These are phyloP conservation scores for Tardiomyces blankii DNA, from an alignment of 1,139 yeast genomes.

Conservation along the genomic window DNA sequence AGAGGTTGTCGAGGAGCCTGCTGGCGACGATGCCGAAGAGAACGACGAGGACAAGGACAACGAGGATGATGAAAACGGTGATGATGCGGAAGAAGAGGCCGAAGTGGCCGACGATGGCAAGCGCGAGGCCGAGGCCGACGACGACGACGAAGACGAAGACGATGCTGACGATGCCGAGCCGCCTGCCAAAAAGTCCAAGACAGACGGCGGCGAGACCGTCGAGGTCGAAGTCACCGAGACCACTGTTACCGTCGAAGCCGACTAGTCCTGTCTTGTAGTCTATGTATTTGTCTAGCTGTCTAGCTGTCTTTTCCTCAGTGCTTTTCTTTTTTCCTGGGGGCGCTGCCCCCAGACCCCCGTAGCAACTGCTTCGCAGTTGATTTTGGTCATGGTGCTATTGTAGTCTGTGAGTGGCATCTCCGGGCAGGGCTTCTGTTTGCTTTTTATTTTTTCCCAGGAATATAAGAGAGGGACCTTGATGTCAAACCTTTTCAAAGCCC, in stretches of 20 bases:
- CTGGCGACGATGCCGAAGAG: conserved; percentile 6
- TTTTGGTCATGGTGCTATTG: no score
- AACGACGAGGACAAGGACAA: conserved; percentile 2
- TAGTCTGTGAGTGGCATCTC: no score
- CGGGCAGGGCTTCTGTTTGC: no score
- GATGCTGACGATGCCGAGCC: conserved; percentile 3
- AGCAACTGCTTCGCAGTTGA: no score
- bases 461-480: no score
- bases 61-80: neutral
- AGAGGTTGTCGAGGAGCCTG: conserved; percentile 4
- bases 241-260: conserved; percentile 1
- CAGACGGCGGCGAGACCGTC: neutral
- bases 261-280: neutral
- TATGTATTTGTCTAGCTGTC: no score
- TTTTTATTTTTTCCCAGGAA: no score
- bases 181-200: conserved; percentile 9
- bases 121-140: conserved; percentile 2
- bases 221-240: neutral
- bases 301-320: no score
- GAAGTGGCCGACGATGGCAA: conserved; percentile 1
- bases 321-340: no score
- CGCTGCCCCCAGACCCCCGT: no score
- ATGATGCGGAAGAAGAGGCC: neutral
- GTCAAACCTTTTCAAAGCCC: no score
- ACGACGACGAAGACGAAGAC: conserved; percentile 3